Evolutionary conservation across 176 grass and related monocot species (phyloP).

Genomic region (Paspalum vaginatum): DNA sequence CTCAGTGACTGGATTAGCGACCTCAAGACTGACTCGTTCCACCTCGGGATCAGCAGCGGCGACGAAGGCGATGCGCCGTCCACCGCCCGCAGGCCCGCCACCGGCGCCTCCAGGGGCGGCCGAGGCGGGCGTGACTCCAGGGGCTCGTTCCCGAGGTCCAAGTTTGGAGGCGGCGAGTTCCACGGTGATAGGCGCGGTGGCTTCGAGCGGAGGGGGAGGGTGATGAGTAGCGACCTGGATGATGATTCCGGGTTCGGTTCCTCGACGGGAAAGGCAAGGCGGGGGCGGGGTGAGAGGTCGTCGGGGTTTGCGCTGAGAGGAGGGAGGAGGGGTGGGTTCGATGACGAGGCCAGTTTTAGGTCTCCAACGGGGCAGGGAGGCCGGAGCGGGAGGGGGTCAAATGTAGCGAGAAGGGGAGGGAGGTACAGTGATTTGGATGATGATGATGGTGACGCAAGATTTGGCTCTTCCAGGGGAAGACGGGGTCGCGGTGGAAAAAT

Average conservation of each 20-base stretch:
- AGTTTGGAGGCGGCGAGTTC: conserved; percentile 47
- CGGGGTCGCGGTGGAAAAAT: conserved; percentile 27
- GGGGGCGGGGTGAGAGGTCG: conserved; percentile 30
- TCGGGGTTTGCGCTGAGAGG: conserved; percentile 46
- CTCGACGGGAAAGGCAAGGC: conserved; percentile 48
- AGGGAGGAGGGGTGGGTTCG: conserved; percentile 42
- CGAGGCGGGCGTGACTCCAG: conserved; percentile 49
- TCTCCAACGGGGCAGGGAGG: conserved; percentile 37
- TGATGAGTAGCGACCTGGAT: conserved; percentile 31
- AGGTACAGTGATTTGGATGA: conserved; percentile 54
- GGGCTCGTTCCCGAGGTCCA: conserved; percentile 44
- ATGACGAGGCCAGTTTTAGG: conserved; percentile 43
- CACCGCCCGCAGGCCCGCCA: conserved; percentile 16
- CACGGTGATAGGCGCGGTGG: conserved; percentile 44
- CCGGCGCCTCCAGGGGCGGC: conserved; percentile 40
- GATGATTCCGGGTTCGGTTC: conserved; percentile 50
- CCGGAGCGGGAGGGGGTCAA: not conserved
- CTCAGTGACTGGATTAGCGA: conserved; percentile 86
- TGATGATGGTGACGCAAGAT: conserved; percentile 47
- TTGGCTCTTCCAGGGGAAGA: conserved; percentile 46
- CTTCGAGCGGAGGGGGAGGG: conserved; percentile 44
- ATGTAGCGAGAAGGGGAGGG: conserved; percentile 36
- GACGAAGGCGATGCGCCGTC: conserved; percentile 47
- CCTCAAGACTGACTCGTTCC: conserved; percentile 66
- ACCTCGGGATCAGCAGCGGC: conserved; percentile 63